Conservation (phyloP, 164 flowering plant species). For the Chloranthus sessilifolius region DNA sequence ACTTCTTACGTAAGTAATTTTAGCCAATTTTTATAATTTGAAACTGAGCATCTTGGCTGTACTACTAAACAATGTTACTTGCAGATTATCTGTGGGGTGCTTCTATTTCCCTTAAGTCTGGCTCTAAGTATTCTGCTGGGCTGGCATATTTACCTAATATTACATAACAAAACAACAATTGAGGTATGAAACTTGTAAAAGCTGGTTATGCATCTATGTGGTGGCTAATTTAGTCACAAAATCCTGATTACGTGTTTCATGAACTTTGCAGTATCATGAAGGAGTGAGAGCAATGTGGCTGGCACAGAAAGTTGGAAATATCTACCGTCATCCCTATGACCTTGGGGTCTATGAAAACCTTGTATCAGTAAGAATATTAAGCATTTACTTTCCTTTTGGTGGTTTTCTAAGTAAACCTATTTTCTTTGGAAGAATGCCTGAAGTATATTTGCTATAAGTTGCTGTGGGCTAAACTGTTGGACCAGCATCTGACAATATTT, state of each 20-base stretch:
- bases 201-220: background rate
- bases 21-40: background rate
- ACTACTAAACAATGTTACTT: constrained; percentile 4
- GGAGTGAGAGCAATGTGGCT: constrained; percentile 98
- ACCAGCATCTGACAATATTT: background rate
- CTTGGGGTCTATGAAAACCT: constrained; percentile 78
- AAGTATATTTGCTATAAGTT: too few relatives aligned
- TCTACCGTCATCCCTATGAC: constrained; percentile 78
- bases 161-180: constrained; percentile 86
- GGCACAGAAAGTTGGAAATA: constrained; percentile 81
- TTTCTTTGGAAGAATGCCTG: too few relatives aligned
- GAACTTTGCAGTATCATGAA: constrained; percentile 70
- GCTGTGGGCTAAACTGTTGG: background rate
- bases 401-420: background rate
- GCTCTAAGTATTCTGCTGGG: constrained; percentile 67
- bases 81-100: constrained; percentile 66
- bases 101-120: constrained; percentile 57
- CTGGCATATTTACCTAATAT: constrained; percentile 79
- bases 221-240: background rate
- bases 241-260: background rate
- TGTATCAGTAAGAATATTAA: constrained; percentile 46
- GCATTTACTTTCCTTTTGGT: background rate
- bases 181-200: constrained; percentile 46
- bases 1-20: constrained; percentile 48
- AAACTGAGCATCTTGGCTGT: too few relatives aligned